Evolutionary conservation across 331 rosid genomes (phyloP), one percentile per base, ranked within the genome.

Genomic region (Dryas integrifolia): DNA sequence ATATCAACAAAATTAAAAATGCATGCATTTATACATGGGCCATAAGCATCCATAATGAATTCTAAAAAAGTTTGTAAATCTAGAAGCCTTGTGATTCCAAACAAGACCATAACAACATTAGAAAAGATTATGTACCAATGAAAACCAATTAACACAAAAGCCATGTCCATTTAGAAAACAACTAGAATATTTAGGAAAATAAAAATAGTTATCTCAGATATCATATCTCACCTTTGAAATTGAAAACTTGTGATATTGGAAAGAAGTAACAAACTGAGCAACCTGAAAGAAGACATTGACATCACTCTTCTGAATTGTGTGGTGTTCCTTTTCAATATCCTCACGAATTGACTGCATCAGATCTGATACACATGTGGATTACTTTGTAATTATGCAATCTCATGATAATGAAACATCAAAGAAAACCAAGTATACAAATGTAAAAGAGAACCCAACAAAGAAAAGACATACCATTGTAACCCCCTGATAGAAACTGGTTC

Each of bases 241-340:
- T 43, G 89, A 86, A 65, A 81, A 65, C 85, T 85, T 89, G 85
- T 79, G 82, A 80, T 89, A 85, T 75, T 94, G 98, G 77, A 86
- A 94, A 73, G 97, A 86, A 76, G 87, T 85, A 84, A 82, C 88
- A 85, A 94, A 94, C 81, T 89, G 96, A 60, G 95, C 95, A 58
- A 91, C 96, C 57, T 85, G 91, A 85, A 94, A 91, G 84, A 91
- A 94, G 81, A 89, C 81, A 75, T 80, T 65, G n/a, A 94, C 75
- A 72, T 94, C 98, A 49, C 80, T 86, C 58, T 76, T 82, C 73
- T 91, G 95, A 78, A 94, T 80, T 44, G 92, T 72, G 70, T 87
- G 95, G 73, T 89, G 96, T 56, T 94, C 98, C 88, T 84, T 94
- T 62, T 65, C 91, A 77, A 91, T 89, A 80, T 88, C 97, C 80